Percentiles rank a stretch among this genome's conserved stretches.
phyloP scores from a whole-genome alignment of 805 yeast species.

The Candida maltosa region DNA sequence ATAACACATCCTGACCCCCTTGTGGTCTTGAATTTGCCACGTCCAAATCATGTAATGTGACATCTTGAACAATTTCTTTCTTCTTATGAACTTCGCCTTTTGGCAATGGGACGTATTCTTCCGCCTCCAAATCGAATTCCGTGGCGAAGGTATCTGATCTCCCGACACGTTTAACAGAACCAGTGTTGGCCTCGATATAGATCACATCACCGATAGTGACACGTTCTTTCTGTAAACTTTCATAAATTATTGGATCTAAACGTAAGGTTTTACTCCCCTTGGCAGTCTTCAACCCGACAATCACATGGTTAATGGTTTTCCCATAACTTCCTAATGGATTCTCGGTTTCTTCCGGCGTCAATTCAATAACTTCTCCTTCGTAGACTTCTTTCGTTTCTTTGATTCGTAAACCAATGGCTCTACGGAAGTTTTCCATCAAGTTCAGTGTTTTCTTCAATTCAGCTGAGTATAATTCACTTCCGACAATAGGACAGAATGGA shows the following conservation, averaged over 20 bases:
- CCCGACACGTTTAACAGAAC: conserved; percentile 95
- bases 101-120: conserved; percentile 97
- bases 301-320: conserved; percentile 89
- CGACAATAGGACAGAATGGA: conserved; percentile 96
- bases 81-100: conserved; percentile 98
- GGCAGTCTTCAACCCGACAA: conserved; percentile 89
- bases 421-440: conserved; percentile 91
- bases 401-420: conserved; percentile 93
- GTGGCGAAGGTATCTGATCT: conserved; percentile 98
- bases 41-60: conserved; percentile 93
- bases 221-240: conserved; percentile 90
- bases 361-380: conserved; percentile 96
- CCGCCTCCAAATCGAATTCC: conserved; percentile 97
- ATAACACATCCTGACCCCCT: conserved; percentile 94
- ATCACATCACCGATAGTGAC: conserved; percentile 95
- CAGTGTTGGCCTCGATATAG: conserved; percentile 95
- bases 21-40: conserved; percentile 94
- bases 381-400: conserved; percentile 97
- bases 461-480: conserved; percentile 90
- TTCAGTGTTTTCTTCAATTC: conserved; percentile 97
- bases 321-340: conserved; percentile 98
- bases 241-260: conserved; percentile 89
- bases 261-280: conserved; percentile 87
- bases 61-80: conserved; percentile 97
- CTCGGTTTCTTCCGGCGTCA: conserved; percentile 94